Percentiles rank a stretch among this genome's conserved stretches.
phyloP scores from a whole-genome alignment of 495 filamentous ascomycete species.

The Podospora didyma region DNA sequence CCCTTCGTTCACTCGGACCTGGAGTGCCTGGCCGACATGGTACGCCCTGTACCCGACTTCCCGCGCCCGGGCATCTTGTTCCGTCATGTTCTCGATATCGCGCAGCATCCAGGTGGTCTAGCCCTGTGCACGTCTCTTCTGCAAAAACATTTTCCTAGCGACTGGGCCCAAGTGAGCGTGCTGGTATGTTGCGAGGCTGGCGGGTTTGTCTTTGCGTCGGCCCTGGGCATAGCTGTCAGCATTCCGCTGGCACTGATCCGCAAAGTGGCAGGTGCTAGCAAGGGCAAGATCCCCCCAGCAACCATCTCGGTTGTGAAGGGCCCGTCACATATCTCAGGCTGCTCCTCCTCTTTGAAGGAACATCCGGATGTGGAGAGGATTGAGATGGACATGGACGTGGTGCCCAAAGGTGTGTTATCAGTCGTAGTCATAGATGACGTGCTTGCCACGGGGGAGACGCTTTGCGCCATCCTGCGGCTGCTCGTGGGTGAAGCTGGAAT shows the following conservation, averaged over 20 bases:
- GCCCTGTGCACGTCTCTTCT: conserved; percentile 52
- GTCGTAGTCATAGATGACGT: conserved; percentile 65
- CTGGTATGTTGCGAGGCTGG: conserved; percentile 55
- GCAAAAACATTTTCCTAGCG: conserved; percentile 41
- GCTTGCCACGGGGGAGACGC: conserved; percentile 56
- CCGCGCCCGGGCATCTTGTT: conserved; percentile 51
- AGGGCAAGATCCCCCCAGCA: conserved; percentile 59
- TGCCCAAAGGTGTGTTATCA: conserved; percentile 40
- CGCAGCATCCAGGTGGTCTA: conserved; percentile 52
- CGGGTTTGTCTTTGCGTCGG: conserved; percentile 55
- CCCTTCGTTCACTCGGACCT: conserved; percentile 49
- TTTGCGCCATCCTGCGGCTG: conserved; percentile 54
- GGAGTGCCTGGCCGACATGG: conserved; percentile 49
- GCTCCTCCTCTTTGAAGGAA: conserved; percentile 34
- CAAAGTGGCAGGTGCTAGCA: too few species aligned
- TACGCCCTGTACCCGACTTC: conserved; percentile 47
- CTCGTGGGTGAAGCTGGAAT: conserved; percentile 47
- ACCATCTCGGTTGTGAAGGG: conserved; percentile 47
- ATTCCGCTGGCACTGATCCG: conserved; percentile 53
- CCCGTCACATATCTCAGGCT: conserved; percentile 60
- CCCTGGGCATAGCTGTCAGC: conserved; percentile 43
- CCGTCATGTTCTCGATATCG: conserved; percentile 56
- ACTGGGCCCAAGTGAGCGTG: conserved; percentile 45
- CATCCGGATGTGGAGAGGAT: conserved; percentile 38
- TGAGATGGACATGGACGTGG: conserved; percentile 47